These are phyloP conservation scores for Nicotiana knightiana DNA, from an alignment of 257 asterid species.

Conservation along the genomic window DNA sequence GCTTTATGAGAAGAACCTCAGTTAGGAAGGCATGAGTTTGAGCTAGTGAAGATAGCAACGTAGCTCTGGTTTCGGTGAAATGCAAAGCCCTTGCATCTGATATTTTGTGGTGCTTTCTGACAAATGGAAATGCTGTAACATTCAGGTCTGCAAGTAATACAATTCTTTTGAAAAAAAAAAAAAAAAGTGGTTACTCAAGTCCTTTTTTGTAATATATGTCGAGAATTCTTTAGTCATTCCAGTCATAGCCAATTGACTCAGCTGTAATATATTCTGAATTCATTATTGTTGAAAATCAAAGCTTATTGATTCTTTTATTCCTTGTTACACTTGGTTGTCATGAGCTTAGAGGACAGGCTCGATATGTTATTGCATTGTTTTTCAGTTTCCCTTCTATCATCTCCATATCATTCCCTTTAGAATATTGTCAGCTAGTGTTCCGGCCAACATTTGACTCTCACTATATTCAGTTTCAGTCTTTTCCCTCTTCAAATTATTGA, in stretches of 20 bases:
- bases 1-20: background rate
- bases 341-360: background rate
- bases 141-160: background rate
- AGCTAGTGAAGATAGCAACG: background rate
- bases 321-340: background rate
- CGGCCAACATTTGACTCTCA: background rate
- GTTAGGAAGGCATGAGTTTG: background rate
- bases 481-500: background rate
- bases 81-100: background rate
- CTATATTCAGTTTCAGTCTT: background rate
- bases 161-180: background rate
- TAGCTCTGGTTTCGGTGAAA: background rate
- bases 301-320: constrained; percentile 4
- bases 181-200: background rate
- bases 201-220: background rate
- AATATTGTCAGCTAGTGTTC: background rate
- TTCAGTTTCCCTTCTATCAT: background rate
- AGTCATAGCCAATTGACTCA: constrained; percentile 8
- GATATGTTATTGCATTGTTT: background rate
- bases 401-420: background rate
- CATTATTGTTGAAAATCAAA: background rate
- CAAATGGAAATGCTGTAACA: background rate
- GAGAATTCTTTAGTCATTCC: background rate
- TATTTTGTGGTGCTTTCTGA: background rate
- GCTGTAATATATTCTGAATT: constrained; percentile 5